phyloP scores from a whole-genome alignment of 257 asterid species.

The Jacaranda mimosifolia region DNA sequence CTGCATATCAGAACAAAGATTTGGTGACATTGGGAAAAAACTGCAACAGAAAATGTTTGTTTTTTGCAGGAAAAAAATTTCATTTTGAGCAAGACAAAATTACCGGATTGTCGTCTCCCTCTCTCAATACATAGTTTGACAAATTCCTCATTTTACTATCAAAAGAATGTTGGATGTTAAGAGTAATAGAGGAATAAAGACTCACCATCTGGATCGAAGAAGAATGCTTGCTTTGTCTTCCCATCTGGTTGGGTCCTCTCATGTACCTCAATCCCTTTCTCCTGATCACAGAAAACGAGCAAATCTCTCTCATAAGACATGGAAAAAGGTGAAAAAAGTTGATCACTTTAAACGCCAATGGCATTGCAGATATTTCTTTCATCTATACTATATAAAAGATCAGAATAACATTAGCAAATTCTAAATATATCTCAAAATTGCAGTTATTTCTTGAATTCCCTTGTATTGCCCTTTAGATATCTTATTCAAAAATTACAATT shows the following conservation, averaged over 20 bases:
- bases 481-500: not conserved
- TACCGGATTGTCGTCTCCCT: not conserved
- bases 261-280: conserved; percentile 68
- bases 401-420: not conserved
- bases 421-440: not conserved
- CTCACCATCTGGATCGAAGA: conserved; percentile 97
- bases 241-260: conserved; percentile 73
- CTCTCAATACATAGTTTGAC: not conserved
- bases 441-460: not conserved
- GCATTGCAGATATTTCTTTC: not conserved
- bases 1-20: conserved; percentile 50
- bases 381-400: not conserved
- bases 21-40: not conserved
- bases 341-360: not conserved
- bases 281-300: conserved; percentile 47
- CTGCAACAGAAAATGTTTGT: not conserved
- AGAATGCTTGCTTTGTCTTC: conserved; percentile 79
- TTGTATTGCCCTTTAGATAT: not conserved
- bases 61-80: not conserved
- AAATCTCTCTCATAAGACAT: not conserved
- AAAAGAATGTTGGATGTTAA: not conserved
- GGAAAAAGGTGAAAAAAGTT: too few relatives aligned
- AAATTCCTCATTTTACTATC: not conserved
- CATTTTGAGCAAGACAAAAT: not conserved
- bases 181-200: not conserved